Evolutionary conservation across 345 rosid species (phyloP).

Genomic region (Eucalyptus melliodora): DNA sequence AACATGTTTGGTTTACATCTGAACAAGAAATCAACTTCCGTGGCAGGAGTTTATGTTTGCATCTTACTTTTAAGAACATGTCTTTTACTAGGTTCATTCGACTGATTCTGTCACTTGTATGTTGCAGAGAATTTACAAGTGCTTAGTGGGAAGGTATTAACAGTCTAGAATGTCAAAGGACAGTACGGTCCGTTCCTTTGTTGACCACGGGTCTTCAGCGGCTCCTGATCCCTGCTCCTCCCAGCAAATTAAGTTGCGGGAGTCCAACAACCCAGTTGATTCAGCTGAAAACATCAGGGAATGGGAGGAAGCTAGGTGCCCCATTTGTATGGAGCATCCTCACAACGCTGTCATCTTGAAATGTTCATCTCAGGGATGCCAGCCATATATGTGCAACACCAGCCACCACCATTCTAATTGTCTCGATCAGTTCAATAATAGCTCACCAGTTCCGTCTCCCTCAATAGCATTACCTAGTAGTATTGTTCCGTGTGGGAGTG

Average conservation of each 20-base stretch:
- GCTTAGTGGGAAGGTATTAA: not conserved
- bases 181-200: slow-evolving; percentile 3
- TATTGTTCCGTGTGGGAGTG: not conserved
- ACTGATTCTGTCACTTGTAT: not conserved
- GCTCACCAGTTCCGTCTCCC: slow-evolving; percentile 9
- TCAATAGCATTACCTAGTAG: not conserved
- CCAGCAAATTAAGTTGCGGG: slow-evolving; percentile 9
- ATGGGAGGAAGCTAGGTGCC: slow-evolving; percentile 63
- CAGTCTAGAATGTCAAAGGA: slow-evolving; percentile 34
- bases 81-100: not conserved
- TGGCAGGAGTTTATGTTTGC: not conserved
- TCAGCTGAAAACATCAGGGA: slow-evolving; percentile 20
- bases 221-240: slow-evolving; percentile 40
- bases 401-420: slow-evolving; percentile 64
- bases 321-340: slow-evolving; percentile 70
- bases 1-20: not conserved
- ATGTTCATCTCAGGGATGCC: slow-evolving; percentile 58
- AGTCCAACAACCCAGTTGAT: slow-evolving; percentile 1
- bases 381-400: slow-evolving; percentile 64
- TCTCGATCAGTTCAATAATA: slow-evolving; percentile 25
- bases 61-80: not conserved
- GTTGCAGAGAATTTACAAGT: not conserved
- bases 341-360: slow-evolving; percentile 55
- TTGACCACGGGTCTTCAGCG: slow-evolving; percentile 13
- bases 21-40: not conserved